Evolutionary conservation across 1,139 yeast species (phyloP).

Genomic region (Suhomyces yuchorum): DNA sequence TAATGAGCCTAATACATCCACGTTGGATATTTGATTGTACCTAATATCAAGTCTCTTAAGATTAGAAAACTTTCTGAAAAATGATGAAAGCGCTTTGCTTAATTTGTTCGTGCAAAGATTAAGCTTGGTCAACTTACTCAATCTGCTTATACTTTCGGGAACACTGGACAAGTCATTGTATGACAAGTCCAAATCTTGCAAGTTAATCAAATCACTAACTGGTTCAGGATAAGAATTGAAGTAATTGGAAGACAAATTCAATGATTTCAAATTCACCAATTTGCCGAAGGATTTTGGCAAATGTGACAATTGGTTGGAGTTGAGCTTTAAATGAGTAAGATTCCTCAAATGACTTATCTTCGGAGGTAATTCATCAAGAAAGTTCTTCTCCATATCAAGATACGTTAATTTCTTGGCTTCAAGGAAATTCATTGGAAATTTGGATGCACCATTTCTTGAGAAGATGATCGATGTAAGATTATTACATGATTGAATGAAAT

Average conservation of each 20-base stretch:
- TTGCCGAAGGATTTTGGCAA: constrained; percentile 67
- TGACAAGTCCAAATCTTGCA: constrained; percentile 75
- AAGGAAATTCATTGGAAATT: constrained; percentile 72
- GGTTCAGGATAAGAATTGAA: constrained; percentile 70
- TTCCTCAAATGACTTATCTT: constrained; percentile 55
- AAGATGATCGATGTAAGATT: constrained; percentile 68
- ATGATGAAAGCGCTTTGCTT: constrained; percentile 55
- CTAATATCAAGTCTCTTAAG: constrained; percentile 77
- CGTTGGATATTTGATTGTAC: constrained; percentile 66
- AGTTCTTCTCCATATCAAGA: constrained; percentile 78
- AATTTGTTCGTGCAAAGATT: constrained; percentile 76
- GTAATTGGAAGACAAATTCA: constrained; percentile 82
- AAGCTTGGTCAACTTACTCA: constrained; percentile 64
- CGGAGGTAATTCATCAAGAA: constrained; percentile 62
- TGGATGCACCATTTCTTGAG: constrained; percentile 71
- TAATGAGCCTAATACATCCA: constrained; percentile 64
- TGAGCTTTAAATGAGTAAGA: constrained; percentile 60
- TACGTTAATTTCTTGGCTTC: constrained; percentile 69
- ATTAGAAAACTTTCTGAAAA: constrained; percentile 53
- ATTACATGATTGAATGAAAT: constrained; percentile 81
- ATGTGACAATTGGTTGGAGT: constrained; percentile 68
- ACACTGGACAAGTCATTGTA: constrained; percentile 68
- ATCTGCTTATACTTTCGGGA: constrained; percentile 63
- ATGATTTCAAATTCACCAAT: constrained; percentile 54
- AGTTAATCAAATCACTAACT: constrained; percentile 59